Percentiles rank a stretch among this genome's conserved stretches.
Conservation (phyloP, 345 rosid genomes). For the Physaria fendleri region DNA sequence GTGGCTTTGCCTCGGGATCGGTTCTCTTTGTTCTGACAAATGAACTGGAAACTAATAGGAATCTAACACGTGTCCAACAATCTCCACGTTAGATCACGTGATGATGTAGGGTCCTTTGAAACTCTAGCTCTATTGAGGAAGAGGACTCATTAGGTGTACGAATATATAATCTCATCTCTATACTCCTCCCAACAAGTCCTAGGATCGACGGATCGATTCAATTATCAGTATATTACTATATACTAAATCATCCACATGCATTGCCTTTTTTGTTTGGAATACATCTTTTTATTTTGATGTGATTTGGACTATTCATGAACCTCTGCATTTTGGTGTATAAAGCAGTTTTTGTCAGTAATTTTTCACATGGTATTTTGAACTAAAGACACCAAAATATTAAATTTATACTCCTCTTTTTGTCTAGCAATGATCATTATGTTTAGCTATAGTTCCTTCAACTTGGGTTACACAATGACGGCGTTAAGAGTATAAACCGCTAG, state of each 20-base stretch:
- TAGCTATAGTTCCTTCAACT: slow-evolving; percentile 7
- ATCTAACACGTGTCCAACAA: slow-evolving; percentile 17
- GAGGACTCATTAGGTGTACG: slow-evolving; percentile 22
- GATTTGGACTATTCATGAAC: slow-evolving; percentile 29
- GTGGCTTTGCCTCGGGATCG: slow-evolving; percentile 48
- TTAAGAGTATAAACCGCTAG: too few species aligned
- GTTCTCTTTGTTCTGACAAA: slow-evolving; percentile 22
- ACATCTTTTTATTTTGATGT: slow-evolving; percentile 18
- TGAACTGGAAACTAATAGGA: slow-evolving; percentile 11
- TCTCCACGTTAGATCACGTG: slow-evolving; percentile 38
- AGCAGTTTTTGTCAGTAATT: slow-evolving; percentile 33
- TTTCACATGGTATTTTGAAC: slow-evolving; percentile 20
- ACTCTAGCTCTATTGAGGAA: not conserved
- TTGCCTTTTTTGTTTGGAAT: slow-evolving; percentile 8
- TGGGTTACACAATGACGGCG: too few species aligned
- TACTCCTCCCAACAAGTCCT: slow-evolving; percentile 7
- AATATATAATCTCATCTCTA: slow-evolving; percentile 10
- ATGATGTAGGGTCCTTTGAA: slow-evolving; percentile 28
- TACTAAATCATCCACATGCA: slow-evolving; percentile 26
- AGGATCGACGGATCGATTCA: slow-evolving; percentile 25
- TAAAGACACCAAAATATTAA: slow-evolving; percentile 13
- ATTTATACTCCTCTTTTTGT: not conserved
- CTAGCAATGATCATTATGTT: not conserved
- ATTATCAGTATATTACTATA: slow-evolving; percentile 18
- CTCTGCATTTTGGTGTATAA: slow-evolving; percentile 16